Percentiles rank a stretch among this genome's conserved stretches.
Evolutionary conservation across 306 rosid genomes (phyloP).

Genomic region (Cicer pinnatifidum): DNA sequence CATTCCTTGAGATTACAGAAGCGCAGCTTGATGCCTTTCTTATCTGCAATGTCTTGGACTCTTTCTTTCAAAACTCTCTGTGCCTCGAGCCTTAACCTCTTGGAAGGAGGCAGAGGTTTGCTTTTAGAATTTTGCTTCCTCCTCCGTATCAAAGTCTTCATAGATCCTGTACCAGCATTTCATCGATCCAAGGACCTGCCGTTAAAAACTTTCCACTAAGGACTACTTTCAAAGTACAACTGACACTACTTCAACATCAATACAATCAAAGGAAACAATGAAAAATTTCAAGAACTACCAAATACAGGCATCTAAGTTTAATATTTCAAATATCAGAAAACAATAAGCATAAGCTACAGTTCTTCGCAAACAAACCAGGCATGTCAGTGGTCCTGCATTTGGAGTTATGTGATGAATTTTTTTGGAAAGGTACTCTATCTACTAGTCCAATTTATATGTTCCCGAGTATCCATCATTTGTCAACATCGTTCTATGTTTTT

Average conservation of each 20-base stretch:
- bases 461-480: neutral
- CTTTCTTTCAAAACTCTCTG: slow-evolving; percentile 95
- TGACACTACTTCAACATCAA: slow-evolving; percentile 44
- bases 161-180: slow-evolving; percentile 99
- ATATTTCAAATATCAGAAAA: slow-evolving; percentile 2
- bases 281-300: slow-evolving; percentile 11
- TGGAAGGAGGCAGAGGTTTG: slow-evolving; percentile 97
- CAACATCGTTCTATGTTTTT: neutral
- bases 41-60: slow-evolving; percentile 97
- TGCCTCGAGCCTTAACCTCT: slow-evolving; percentile 96
- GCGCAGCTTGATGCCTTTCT: slow-evolving; percentile 94
- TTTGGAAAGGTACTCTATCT: too few relatives aligned
- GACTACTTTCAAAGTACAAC: slow-evolving; percentile 56
- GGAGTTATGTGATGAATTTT: too few relatives aligned
- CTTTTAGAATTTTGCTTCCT: slow-evolving; percentile 78
- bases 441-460: too few relatives aligned
- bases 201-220: slow-evolving; percentile 88
- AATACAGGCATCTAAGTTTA: slow-evolving; percentile 8
- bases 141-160: slow-evolving; percentile 72
- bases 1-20: slow-evolving; percentile 97
- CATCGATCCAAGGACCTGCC: slow-evolving; percentile 98
- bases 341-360: neutral
- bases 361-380: neutral
- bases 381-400: too few relatives aligned
- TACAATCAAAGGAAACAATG: slow-evolving; percentile 35